phyloP scores from a whole-genome alignment of 805 yeast species.

The Candida dajiaensis region DNA sequence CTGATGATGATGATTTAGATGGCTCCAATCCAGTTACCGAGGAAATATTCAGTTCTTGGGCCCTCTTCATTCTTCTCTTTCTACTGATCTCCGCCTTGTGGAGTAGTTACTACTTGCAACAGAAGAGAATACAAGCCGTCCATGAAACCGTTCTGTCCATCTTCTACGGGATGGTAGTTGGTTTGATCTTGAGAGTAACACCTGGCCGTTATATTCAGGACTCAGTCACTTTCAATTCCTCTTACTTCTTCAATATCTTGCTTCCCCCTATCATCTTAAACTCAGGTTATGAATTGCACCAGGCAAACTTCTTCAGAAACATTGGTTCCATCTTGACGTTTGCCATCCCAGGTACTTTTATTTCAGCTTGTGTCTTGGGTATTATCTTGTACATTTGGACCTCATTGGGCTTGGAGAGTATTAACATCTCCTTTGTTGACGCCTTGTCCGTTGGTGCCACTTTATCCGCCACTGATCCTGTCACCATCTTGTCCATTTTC shows the following conservation, averaged over 20 bases:
- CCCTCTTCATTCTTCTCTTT: constrained; percentile 77
- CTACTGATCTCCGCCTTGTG: constrained; percentile 84
- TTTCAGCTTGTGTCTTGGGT: constrained; percentile 90
- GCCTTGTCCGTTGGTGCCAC: constrained; percentile 98
- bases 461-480: constrained; percentile 97
- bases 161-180: constrained; percentile 95
- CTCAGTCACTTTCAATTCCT: constrained; percentile 89
- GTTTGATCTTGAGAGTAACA: constrained; percentile 78
- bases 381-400: constrained; percentile 85
- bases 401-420: constrained; percentile 81
- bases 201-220: constrained; percentile 98
- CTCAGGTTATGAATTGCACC: constrained; percentile 95
- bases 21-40: constrained; percentile 81
- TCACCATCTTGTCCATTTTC: constrained; percentile 91
- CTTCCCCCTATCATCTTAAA: constrained; percentile 95
- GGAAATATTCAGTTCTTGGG: constrained; percentile 97
- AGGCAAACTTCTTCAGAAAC: constrained; percentile 89
- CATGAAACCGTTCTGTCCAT: constrained; percentile 97
- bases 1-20: constrained; percentile 48
- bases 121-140: constrained; percentile 85
- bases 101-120: constrained; percentile 92
- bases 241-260: constrained; percentile 88
- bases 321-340: constrained; percentile 85
- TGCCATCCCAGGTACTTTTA: constrained; percentile 96
- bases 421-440: constrained; percentile 88